Evolutionary conservation across 1,284 basidiomycete genomes (phyloP), one percentile per base, ranked within the genome.

Genomic region (Pseudozyma sp.): DNA sequence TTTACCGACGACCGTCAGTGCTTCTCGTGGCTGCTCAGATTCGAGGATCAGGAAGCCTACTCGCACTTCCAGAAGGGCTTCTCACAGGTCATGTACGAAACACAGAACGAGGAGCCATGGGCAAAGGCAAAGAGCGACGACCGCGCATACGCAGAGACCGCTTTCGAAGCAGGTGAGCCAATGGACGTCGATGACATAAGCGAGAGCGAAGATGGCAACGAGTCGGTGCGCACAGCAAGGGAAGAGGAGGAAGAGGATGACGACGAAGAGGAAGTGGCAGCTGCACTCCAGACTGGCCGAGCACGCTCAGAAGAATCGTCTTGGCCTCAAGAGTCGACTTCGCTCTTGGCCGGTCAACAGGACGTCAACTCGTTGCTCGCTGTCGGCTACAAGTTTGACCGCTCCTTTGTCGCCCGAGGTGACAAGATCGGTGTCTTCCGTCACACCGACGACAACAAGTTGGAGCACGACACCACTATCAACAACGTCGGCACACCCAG

Each of bases 371-470:
- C 93, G 37, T 92, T 94, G 77, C 89, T 99, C 35, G 93, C 93
- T 3, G 91, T 99, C 46, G 97, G 97, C 6, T 96, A 97, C 88
- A 96, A 94, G 86, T 93, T 94, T 72, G 94, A 97, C 81, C 88
- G 94, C 40, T 95, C 96, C 11, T 98, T 96, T 80, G 96, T 99
- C 63, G 92, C 95, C 24, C 91, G 97, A 44, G 96, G 95, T 40
- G 92, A 92, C 86, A 94, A 92, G 85, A 97, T 99, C 71, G 97
- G 97, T 17, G 94, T 98, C n/a, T 99, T 99, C 87, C 91, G 89
- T 72, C 92, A 94, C 84, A 89, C 90, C 7, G 89, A 88, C 39
- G 92, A 93, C 60, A 78, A 91, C 78, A 87, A 90, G 77, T 89
- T 97, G 83, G 92, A 92, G 84, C 97, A 94, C 85, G 89, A 91